These are phyloP conservation scores for Sugiyamaella castrensis DNA, from an alignment of 1,139 yeast species.

Conservation along the genomic window DNA sequence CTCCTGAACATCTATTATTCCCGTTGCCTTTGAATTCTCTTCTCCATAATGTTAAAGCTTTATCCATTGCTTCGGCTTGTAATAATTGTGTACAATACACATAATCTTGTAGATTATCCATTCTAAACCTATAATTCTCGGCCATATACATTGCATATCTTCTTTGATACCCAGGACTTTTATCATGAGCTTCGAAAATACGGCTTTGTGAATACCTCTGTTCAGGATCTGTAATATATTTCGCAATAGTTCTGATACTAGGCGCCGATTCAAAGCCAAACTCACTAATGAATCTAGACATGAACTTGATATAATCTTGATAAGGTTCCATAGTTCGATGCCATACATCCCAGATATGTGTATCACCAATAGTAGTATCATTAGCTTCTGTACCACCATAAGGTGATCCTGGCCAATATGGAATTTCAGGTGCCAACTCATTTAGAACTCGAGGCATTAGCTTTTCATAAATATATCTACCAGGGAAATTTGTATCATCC, in stretches of 20 bases:
- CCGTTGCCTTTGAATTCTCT: conserved; percentile 42
- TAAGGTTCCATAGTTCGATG: conserved; percentile 44
- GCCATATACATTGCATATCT: conserved; percentile 44
- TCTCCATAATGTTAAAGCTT: conserved; percentile 45
- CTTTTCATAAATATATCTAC: conserved; percentile 42
- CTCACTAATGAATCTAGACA: conserved; percentile 47
- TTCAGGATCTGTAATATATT: conserved; percentile 37
- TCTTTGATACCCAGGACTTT: conserved; percentile 45
- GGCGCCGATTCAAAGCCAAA: conserved; percentile 50
- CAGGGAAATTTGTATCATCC: conserved; percentile 42
- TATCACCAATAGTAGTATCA: conserved; percentile 45
- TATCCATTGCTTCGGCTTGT: conserved; percentile 47
- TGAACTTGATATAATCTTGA: conserved; percentile 43
- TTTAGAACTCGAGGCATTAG: conserved; percentile 38
- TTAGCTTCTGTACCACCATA: conserved; percentile 41
- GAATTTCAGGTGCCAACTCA: conserved; percentile 32
- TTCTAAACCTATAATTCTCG: conserved; percentile 39
- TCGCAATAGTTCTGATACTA: conserved; percentile 32
- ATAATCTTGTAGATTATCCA: conserved; percentile 41
- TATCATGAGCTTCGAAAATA: conserved; percentile 42
- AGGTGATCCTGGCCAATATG: conserved; percentile 47
- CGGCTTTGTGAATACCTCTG: conserved; percentile 43
- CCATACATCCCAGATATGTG: conserved; percentile 53
- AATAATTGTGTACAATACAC: conserved; percentile 47
- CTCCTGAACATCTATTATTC: conserved; percentile 40